Evolutionary conservation across 306 rosid genomes (phyloP).

Genomic region (Hippophae tibetana): DNA sequence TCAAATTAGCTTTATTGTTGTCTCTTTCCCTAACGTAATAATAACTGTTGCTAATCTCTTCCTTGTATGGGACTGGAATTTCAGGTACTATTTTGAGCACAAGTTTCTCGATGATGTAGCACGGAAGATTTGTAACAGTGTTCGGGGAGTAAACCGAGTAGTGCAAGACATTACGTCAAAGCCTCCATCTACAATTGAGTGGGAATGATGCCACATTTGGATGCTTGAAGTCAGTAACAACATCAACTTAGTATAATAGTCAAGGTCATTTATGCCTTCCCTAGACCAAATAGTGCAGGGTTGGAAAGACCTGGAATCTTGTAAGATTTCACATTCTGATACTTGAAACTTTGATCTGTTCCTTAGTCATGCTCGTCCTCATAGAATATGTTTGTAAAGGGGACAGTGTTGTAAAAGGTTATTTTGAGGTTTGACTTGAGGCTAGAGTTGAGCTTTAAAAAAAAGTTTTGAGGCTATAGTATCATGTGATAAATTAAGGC

Average conservation of each 20-base stretch:
- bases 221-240: slow-evolving; percentile 8
- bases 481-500: too few relatives aligned
- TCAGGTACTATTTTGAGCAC: slow-evolving; percentile 82
- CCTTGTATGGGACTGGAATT: slow-evolving; percentile 1
- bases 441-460: too few relatives aligned
- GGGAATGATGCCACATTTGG: slow-evolving; percentile 43
- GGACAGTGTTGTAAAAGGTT: too few relatives aligned
- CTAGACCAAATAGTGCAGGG: slow-evolving; percentile 3
- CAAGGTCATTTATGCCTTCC: slow-evolving; percentile 10
- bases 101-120: slow-evolving; percentile 72
- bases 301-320: slow-evolving; percentile 10
- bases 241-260: slow-evolving; percentile 18
- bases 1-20: not conserved
- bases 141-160: slow-evolving; percentile 84
- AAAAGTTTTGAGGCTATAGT: too few relatives aligned
- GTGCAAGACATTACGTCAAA: slow-evolving; percentile 89
- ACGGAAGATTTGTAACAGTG: slow-evolving; percentile 77
- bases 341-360: too few relatives aligned
- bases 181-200: slow-evolving; percentile 96
- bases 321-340: not conserved
- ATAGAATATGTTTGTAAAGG: too few relatives aligned
- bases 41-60: not conserved
- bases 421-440: too few relatives aligned
- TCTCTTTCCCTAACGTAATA: not conserved
- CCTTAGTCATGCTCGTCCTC: not conserved